Base-by-base conservation (phyloP, 2,329 filamentous ascomycete species). In the Phoma sp. region DNA sequence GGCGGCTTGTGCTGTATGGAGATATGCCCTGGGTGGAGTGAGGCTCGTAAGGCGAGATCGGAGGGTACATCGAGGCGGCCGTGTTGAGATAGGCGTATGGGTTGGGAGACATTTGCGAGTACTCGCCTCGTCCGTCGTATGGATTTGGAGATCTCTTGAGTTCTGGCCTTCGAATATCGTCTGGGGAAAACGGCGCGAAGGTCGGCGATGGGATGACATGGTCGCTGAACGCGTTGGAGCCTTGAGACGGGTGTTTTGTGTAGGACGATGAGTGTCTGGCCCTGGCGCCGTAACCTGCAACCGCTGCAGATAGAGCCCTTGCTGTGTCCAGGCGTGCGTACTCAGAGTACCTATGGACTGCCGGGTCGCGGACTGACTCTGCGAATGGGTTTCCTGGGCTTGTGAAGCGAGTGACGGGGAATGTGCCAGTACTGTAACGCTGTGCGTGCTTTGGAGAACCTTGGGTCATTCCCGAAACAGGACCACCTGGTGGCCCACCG, bases 21-120 rank as follows among this genome's bases (percentile, higher is more conserved):
- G 59, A 53, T 36, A 54, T 36, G 3, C 43, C 57, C 18, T 44
- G 43, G 33, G 46, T 49, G 3, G 52, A 22, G n/a, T 42, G 29
- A 18, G 42, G 48, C 44, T 41, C 60, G 23, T 69, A 66, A 7
- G 64, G 65, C 13, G 64, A 70, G 37, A 65, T 52, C 0, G 68
- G 57, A 36, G 65, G 62, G 29, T 66, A 66, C 11, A 65, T 52
- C 4, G 27, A 52, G 7, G 64, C 57, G 7, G 59, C 57, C 7
- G 62, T 55, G 47, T 61, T 64, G 7, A 53, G 42, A 18, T 58
- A 59, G 7, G 60, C 46, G 27, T 60, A 61, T 0, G 64, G 52
- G 24, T 61, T 63, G 22, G 60, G 42, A 3, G 54, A 44, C 24
- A 64, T 58, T 9, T 61, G 46, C 2, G 58, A 50, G 30, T 66